A percentile compares a stretch with the other conserved stretches of the same genome.
Evolutionary conservation across 169 alveolate genomes (phyloP).

Genomic region (Cryptosporidium ubiquitum): DNA sequence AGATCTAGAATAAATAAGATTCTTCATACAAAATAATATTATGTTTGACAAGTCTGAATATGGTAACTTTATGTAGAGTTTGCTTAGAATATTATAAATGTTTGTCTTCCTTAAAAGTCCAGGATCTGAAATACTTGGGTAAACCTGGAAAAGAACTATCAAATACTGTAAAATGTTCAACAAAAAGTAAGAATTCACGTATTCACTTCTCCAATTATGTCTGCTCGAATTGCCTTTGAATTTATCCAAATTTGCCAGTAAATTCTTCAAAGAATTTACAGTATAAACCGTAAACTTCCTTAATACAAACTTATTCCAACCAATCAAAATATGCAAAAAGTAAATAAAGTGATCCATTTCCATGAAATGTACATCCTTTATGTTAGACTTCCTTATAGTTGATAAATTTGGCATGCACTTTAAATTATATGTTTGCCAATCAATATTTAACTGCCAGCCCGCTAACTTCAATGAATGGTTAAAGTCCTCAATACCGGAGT

Average conservation of each 20-base stretch:
- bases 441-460: constrained; percentile 61
- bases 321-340: constrained; percentile 56
- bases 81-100: constrained; percentile 17
- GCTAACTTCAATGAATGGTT: not conserved
- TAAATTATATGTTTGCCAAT: constrained; percentile 52
- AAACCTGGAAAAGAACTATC: constrained; percentile 19
- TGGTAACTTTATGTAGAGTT: constrained; percentile 42
- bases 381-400: constrained; percentile 25
- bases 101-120: constrained; percentile 3
- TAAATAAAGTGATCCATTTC: constrained; percentile 68
- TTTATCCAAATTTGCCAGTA: constrained; percentile 26
- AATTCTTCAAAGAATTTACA: constrained; percentile 33
- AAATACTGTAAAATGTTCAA: constrained; percentile 46
- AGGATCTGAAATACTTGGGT: constrained; percentile 11
- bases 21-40: constrained; percentile 59
- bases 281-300: constrained; percentile 44
- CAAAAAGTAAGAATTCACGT: constrained; percentile 56
- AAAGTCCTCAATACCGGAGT: not conserved
- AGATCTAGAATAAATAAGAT: constrained; percentile 45
- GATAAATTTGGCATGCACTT: constrained; percentile 51
- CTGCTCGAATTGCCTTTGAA: constrained; percentile 10
- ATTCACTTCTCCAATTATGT: constrained; percentile 61
- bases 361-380: constrained; percentile 48
- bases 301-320: constrained; percentile 52
- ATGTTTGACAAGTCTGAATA: constrained; percentile 60